These are phyloP conservation scores for Dendrobium huoshanense DNA, from an alignment of 106 monocot species.

Conservation along the genomic window DNA sequence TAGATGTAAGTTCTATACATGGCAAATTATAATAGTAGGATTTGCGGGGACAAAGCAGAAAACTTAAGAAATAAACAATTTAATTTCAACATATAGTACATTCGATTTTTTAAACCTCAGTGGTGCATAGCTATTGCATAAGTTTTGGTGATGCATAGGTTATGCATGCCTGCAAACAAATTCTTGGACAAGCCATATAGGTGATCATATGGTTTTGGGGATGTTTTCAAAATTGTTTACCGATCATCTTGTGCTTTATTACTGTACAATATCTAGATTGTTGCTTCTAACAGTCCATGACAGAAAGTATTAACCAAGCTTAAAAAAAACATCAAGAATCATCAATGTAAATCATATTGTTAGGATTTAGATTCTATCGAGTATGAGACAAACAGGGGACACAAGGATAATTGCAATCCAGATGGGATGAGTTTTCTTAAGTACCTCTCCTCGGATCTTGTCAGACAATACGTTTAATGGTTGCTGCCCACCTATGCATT, in stretches of 20 bases:
- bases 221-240: background rate
- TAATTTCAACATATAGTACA: background rate
- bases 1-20: background rate
- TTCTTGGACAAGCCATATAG: background rate
- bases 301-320: background rate
- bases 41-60: background rate
- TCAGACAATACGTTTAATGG: constrained; percentile 79
- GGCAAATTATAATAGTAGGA: background rate
- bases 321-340: background rate
- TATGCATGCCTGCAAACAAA: background rate
- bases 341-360: background rate
- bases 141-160: background rate
- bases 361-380: background rate
- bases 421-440: background rate
- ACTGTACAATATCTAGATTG: background rate
- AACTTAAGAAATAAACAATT: background rate
- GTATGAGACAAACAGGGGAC: background rate
- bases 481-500: constrained; percentile 55
- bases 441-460: constrained; percentile 76
- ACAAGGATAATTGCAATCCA: background rate
- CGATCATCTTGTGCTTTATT: background rate
- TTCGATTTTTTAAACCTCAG: background rate
- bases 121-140: background rate
- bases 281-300: background rate
- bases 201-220: background rate